These are phyloP conservation scores for Coffea humblotiana DNA, from an alignment of 305 asterid species.

Conservation along the genomic window DNA sequence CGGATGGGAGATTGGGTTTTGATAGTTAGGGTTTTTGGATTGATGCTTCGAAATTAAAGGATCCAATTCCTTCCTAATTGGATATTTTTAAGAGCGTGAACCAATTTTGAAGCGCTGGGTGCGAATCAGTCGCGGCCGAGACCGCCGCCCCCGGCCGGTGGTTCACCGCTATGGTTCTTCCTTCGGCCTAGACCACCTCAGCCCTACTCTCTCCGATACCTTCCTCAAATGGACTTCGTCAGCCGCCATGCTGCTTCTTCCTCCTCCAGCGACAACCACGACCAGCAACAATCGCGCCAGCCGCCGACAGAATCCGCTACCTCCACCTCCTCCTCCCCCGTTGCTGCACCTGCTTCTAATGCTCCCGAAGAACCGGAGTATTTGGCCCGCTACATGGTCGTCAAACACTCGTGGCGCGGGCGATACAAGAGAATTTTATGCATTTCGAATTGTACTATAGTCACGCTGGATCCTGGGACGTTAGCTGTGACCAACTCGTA, in stretches of 20 bases:
- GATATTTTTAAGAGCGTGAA: conserved; percentile 6
- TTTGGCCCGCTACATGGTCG: conserved; percentile 74
- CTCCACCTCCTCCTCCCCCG: conserved; percentile 1
- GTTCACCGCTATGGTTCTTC: conserved; percentile 72
- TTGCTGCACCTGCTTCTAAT: conserved; percentile 36
- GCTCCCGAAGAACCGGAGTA: conserved; percentile 86
- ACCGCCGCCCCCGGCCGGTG: conserved; percentile 89
- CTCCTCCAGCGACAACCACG: conserved; percentile 36
- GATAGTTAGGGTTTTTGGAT: conserved; percentile 21
- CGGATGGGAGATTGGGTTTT: conserved; percentile 30
- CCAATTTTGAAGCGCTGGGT: conserved; percentile 88
- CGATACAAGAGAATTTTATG: conserved; percentile 91
- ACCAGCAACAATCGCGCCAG: conserved; percentile 28
- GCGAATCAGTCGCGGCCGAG: conserved; percentile 96
- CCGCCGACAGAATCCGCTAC: conserved; percentile 24
- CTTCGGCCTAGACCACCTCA: conserved; percentile 70
- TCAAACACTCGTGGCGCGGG: conserved; percentile 99
- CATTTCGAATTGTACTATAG: conserved; percentile 57
- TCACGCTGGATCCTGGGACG: conserved; percentile 87
- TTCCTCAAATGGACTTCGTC: conserved; percentile 87
- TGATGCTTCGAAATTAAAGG: background rate
- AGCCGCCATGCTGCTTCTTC: conserved; percentile 52
- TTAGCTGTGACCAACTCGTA: conserved; percentile 84
- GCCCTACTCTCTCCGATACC: conserved; percentile 75
- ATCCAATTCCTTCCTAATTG: background rate